Base-by-base conservation (phyloP, 345 rosid genomes). In the Erucastrum elatum region DNA sequence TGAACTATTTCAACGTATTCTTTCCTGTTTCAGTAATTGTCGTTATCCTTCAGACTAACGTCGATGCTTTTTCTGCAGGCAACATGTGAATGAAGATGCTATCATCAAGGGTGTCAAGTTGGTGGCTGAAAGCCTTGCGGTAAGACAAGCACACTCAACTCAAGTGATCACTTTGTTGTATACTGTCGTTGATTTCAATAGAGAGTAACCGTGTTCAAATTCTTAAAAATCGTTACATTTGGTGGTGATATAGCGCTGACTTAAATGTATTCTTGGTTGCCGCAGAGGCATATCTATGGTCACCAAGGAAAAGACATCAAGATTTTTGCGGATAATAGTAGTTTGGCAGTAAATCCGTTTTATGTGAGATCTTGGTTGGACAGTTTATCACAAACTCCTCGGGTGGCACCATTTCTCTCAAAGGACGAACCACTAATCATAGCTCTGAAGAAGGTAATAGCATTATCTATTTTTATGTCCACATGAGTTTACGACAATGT, bases 61-160 rank as follows among this genome's bases (percentile, higher is more conserved):
- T 8, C 8, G 11, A 21, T 70, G 2, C 11, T 26, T n/a, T 41
- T 55, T 64, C 55, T 86, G 81, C 12, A 95, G 99, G 83, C 81
- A 85, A 75, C 85, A 86, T 75, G 89, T 91, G 67, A 84, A 81
- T 78, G 97, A 93, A 82, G 78, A 82, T 67, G 86, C 94, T 68
- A 79, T 95, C 66, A 76, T 84, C 76, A 91, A 83, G 82, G 88
- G 91, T 63, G 87, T 89, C 82, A 93, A 91, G 81, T 84, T 93
- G 75, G 93, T 95, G 69, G 94, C 97, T 64, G 98, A 95, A 86
- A 90, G 94, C 83, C 87, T 95, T 84, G 97, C 89, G 79, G 99
- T 95, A 89, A 87, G 85, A 67, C 78, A 77, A 73, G 39, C 81
- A 70, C 27, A 39, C 64, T 64, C n/a, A 75, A 9, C 33, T 68